Base-by-base conservation (phyloP, 257 asterid genomes). In the Ophiorrhiza pumila region DNA sequence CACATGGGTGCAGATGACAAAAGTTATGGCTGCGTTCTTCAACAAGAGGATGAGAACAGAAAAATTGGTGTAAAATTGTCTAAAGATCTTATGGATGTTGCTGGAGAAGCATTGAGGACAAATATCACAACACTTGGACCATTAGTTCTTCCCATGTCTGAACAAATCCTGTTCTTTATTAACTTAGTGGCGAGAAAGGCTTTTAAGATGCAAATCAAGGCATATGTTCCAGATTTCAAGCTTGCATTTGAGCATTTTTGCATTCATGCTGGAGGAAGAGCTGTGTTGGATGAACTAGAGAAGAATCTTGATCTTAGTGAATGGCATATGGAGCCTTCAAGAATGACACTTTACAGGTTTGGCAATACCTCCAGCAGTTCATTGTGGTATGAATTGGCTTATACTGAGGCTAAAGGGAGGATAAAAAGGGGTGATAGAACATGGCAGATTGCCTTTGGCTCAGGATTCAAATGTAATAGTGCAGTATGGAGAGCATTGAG, bases 351-450 rank as follows among this genome's bases (percentile, higher is more conserved):
- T 0, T 80, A 60, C 9, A 75, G 85, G 31, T 80, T 80, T 63
- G 87, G 83, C 6, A 83, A 83, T 27, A 83, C 85, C 1, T 83
- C 85, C 0, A 83, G 80, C 25, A 83, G 87, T 42, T 83, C 82
- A 6, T 20, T 80, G 59, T 83, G 85, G 85, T 83, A 80, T n/a
- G 79, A 80, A 41, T 25, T 83, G 73, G 85, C 85, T 4, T 78
- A 80, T n/a, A 27, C 68, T 8, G 85, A 83, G 72, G 85, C 83
- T 0, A 80, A 83, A 32, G 83, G 82, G 46, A 67, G 82, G 63
- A 78, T 81, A 1, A 67, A 4, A 39, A 81, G 68, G 18, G 85
- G 80, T 0, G 83, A 81, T 13, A 4, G 76, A 20, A 56, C 73
- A 35, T 81, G 82, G 80, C 80, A 78, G 58, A 78, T 81, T 42